Percentiles rank a stretch among this genome's conserved stretches.
phyloP scores from a whole-genome alignment of 2,329 filamentous ascomycete species.

The Paracoccidioides lutzii region DNA sequence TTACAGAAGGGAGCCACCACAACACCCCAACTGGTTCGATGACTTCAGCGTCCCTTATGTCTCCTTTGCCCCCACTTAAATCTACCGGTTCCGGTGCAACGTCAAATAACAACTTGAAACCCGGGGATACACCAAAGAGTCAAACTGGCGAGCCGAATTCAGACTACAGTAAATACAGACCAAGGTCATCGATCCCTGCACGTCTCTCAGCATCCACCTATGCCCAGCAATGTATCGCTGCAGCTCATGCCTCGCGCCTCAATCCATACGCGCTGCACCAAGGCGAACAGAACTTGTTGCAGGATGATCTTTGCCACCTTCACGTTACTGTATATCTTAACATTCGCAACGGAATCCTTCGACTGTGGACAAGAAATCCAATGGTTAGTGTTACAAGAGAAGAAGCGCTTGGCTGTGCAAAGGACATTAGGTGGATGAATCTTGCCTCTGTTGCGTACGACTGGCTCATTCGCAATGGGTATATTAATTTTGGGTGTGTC shows the following conservation, averaged over 20 bases:
- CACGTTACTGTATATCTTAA: slow-evolving; percentile 95
- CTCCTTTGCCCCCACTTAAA: slow-evolving; percentile 14
- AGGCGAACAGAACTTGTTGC: slow-evolving; percentile 69
- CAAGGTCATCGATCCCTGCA: slow-evolving; percentile 72
- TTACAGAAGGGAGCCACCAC: slow-evolving; percentile 16
- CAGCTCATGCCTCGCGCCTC: slow-evolving; percentile 76
- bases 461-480: slow-evolving; percentile 81
- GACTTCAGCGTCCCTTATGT: slow-evolving; percentile 18
- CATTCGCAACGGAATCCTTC: slow-evolving; percentile 84
- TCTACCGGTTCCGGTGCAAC: slow-evolving; percentile 7
- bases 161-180: slow-evolving; percentile 43
- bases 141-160: slow-evolving; percentile 7
- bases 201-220: slow-evolving; percentile 63
- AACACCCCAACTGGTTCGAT: slow-evolving; percentile 21
- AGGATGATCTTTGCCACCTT: slow-evolving; percentile 67
- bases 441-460: slow-evolving; percentile 79
- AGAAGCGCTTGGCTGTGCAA: slow-evolving; percentile 82
- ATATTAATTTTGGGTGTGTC: slow-evolving; percentile 93
- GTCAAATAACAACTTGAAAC: slow-evolving; percentile 10
- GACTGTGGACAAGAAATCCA: slow-evolving; percentile 80
- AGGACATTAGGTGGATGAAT: slow-evolving; percentile 77
- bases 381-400: slow-evolving; percentile 67
- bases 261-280: slow-evolving; percentile 80
- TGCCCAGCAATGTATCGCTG: slow-evolving; percentile 79
- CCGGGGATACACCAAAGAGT: slow-evolving; percentile 7